These are phyloP conservation scores for Zygotorulaspora danielsina DNA, from an alignment of 805 yeast species.

Conservation along the genomic window DNA sequence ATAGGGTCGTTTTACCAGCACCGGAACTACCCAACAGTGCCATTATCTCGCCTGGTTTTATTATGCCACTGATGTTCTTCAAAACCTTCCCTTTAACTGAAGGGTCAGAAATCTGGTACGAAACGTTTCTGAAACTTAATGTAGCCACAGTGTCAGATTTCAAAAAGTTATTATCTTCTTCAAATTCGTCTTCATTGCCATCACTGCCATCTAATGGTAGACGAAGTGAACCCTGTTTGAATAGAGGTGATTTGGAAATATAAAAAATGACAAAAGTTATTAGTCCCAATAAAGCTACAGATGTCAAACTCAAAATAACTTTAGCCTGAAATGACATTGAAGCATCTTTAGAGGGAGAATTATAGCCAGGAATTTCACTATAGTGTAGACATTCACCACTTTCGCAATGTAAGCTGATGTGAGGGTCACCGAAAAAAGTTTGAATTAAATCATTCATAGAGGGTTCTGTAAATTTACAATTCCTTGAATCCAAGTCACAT, in stretches of 20 bases:
- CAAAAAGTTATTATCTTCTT: conserved; percentile 39
- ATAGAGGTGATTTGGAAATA: conserved; percentile 58
- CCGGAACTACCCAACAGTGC: conserved; percentile 99
- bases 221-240: conserved; percentile 34
- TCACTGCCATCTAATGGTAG: conserved; percentile 23
- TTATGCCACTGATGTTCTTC: conserved; percentile 65
- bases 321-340: conserved; percentile 37
- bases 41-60: conserved; percentile 79
- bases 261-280: conserved; percentile 39
- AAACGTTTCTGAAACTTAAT: conserved; percentile 68
- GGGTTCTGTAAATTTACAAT: conserved; percentile 87
- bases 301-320: conserved; percentile 40
- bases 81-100: conserved; percentile 43
- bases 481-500: conserved; percentile 60
- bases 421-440: conserved; percentile 92
- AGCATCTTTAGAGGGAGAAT: conserved; percentile 48
- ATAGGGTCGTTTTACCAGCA: conserved; percentile 92
- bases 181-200: conserved; percentile 2
- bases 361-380: conserved; percentile 90
- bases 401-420: conserved; percentile 71
- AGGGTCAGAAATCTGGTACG: conserved; percentile 41
- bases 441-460: conserved; percentile 89
- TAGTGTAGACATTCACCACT: conserved; percentile 92
- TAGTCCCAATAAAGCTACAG: conserved; percentile 38
- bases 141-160: conserved; percentile 61